Conservation (phyloP, 768 basidiomycete species). For the Pisolithus sp. region DNA sequence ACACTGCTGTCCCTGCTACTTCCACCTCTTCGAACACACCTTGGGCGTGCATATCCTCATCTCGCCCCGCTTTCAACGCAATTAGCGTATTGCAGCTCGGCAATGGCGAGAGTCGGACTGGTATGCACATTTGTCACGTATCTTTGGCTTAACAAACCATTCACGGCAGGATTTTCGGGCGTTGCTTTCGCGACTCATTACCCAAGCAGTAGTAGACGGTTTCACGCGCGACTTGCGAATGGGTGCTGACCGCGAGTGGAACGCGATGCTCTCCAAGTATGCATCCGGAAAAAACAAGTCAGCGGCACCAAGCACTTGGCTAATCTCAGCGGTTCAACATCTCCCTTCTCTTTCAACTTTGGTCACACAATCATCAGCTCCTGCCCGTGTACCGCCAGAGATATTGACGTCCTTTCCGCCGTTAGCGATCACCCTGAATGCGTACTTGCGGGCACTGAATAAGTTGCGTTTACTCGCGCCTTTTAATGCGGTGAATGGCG, state of each 20-base stretch:
- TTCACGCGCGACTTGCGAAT: conserved; percentile 40
- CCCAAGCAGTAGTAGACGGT: conserved; percentile 51
- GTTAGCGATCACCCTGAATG: conserved; percentile 68
- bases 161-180: conserved; percentile 54
- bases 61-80: conserved; percentile 87
- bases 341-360: conserved; percentile 21
- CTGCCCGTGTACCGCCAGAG: conserved; percentile 64
- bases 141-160: background rate
- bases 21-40: conserved; percentile 51
- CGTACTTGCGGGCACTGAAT: conserved; percentile 69
- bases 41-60: conserved; percentile 55
- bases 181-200: conserved; percentile 60
- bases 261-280: conserved; percentile 20
- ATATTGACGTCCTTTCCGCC: conserved; percentile 69
- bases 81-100: conserved; percentile 86
- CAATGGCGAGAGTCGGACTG: conserved; percentile 87
- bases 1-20: conserved; percentile 48
- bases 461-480: conserved; percentile 78
- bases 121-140: conserved; percentile 26
- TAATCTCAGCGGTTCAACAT: conserved; percentile 36
- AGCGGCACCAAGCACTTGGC: conserved; percentile 43
- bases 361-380: conserved; percentile 17
- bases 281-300: conserved; percentile 8
- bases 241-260: conserved; percentile 32
- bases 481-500: conserved; percentile 43